These are phyloP conservation scores for Simmondsia chinensis DNA, from an alignment of 148 eudicot species.

Conservation along the genomic window DNA sequence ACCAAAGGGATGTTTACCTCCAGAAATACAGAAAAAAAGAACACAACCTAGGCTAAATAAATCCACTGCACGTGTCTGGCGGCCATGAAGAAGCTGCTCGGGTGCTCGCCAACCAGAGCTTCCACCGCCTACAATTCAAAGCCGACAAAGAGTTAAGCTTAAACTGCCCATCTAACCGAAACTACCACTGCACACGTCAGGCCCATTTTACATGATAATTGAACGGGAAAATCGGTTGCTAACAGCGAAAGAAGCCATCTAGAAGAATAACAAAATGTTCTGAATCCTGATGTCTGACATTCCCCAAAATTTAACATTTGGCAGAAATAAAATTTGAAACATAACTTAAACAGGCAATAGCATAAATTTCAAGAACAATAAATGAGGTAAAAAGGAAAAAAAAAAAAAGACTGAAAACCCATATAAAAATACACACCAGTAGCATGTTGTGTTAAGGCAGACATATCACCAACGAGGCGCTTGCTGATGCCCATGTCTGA, in stretches of 20 bases:
- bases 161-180: too few species aligned
- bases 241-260: too few species aligned
- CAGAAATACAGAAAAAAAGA: constrained; percentile 78
- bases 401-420: neutral
- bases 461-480: constrained; percentile 66
- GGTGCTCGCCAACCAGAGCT: constrained; percentile 99
- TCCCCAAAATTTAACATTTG: too few species aligned
- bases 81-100: constrained; percentile 79
- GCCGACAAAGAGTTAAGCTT: neutral
- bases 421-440: constrained; percentile 53
- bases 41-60: constrained; percentile 83
- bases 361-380: neutral
- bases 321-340: neutral
- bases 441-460: constrained; percentile 74
- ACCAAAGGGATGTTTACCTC: constrained; percentile 93
- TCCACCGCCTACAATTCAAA: constrained; percentile 50
- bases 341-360: too few species aligned
- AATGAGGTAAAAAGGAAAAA: neutral
- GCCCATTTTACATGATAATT: too few species aligned
- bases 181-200: too few species aligned
- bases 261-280: too few species aligned
- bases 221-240: too few species aligned
- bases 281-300: too few species aligned
- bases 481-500: constrained; percentile 99
- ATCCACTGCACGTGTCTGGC: constrained; percentile 94